Evolutionary conservation across 2,329 filamentous ascomycete species (phyloP), one percentile per base, ranked within the genome.

Genomic region (Epichloe sibirici): DNA sequence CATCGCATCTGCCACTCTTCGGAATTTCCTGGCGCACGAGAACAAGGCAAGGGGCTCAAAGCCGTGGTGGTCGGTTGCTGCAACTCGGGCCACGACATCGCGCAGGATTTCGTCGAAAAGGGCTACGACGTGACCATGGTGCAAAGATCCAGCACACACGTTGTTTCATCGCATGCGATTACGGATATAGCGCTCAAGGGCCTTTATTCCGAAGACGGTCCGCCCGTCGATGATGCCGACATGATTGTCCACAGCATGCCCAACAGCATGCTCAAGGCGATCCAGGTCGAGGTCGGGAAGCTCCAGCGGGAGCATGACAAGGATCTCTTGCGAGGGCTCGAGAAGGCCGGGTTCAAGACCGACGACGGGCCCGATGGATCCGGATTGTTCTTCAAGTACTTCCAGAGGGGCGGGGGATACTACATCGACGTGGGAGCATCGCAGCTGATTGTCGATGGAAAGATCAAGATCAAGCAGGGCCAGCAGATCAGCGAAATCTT

Each of bases 381-480:
- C 0, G 82, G 83, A 0, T 69, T 85, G 3, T 72, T 79, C 53
- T 65, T 77, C 50, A 84, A 85, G 63, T 86, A 85, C 60, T 73
- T 83, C 56, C 79, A 82, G 57, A 74, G 79, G 2, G 82, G 82
- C 1, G 83, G 84, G 0, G 83, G 83, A 0, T 86, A 86, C 61
- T 86, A 86, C 65, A 83, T 86, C 56, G 81, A 87, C 55, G 81
- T 85, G 1, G 84, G 84, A 0, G 78, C 76, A 0, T 78, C 77
- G 0, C 66, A 78, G 59, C 71, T 86, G 25, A 83, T 87, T 53
- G 71, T 71, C 2, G 77, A 83, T 12, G 81, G 82, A 0, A 80
- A 79, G 61, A 79, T 87, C 62, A 79, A 79, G 57, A 69, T 86
- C 28, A 79, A 79, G 62, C 76, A 79, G 42, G 79, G 76, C 1